A percentile compares a stretch with the other conserved stretches of the same genome.
Conservation (phyloP, 2,329 filamentous ascomycete genomes). For the Pseudogymnoascus sp. region DNA sequence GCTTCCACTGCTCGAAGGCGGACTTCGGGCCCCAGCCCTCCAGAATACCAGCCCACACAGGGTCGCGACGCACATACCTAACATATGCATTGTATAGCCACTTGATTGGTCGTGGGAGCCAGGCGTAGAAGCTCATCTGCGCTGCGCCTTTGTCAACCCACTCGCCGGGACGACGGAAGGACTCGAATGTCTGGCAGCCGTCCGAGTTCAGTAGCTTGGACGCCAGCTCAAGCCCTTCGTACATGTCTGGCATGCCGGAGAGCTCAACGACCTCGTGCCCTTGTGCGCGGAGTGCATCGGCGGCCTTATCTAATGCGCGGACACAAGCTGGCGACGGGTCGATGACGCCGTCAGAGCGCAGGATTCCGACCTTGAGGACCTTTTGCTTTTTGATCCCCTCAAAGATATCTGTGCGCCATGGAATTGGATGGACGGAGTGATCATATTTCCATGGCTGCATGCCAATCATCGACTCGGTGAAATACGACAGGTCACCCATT, state of each 20-base stretch:
- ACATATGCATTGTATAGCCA: constrained; percentile 86
- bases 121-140: constrained; percentile 67
- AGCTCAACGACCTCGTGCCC: constrained; percentile 66
- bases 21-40: constrained; percentile 65
- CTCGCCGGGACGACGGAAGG: constrained; percentile 68
- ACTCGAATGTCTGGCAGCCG: constrained; percentile 70
- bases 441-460: constrained; percentile 90
- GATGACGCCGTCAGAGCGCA: constrained; percentile 74
- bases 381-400: constrained; percentile 51
- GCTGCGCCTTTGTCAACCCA: constrained; percentile 69
- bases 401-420: constrained; percentile 60
- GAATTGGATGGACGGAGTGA: constrained; percentile 74
- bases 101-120: constrained; percentile 63
- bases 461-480: constrained; percentile 65
- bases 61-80: constrained; percentile 70
- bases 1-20: constrained; percentile 72
- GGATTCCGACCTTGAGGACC: constrained; percentile 62
- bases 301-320: constrained; percentile 64
- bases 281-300: constrained; percentile 55
- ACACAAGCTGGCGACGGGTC: constrained; percentile 78
- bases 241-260: constrained; percentile 55
- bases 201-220: constrained; percentile 78
- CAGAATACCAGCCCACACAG: constrained; percentile 70
- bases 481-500: constrained; percentile 73
- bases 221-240: constrained; percentile 67